A percentile compares a stretch with the other conserved stretches of the same genome.
These are phyloP conservation scores for Rosa persica DNA, from an alignment of 306 rosid species.

Conservation along the genomic window DNA sequence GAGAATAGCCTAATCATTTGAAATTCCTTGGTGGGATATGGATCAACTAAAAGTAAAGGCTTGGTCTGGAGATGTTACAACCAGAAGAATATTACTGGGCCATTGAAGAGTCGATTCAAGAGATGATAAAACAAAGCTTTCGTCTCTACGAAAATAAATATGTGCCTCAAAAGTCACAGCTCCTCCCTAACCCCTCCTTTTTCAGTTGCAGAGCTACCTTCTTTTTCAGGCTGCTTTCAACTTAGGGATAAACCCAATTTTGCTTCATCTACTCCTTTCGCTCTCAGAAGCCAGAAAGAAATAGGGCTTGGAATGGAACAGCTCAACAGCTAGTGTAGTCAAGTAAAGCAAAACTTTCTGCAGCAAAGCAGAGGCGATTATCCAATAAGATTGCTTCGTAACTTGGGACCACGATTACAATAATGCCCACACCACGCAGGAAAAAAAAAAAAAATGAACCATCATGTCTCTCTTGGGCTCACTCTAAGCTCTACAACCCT, in stretches of 20 bases:
- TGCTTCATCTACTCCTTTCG: background rate
- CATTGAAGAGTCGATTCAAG: slow-evolving; percentile 40
- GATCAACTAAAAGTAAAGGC: slow-evolving; percentile 5
- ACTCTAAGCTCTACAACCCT: slow-evolving; percentile 2
- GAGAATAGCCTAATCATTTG: background rate
- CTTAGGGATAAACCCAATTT: background rate
- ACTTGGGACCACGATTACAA: slow-evolving; percentile 12
- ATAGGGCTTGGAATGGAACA: slow-evolving; percentile 5
- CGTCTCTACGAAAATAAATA: background rate
- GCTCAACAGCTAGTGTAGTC: slow-evolving; percentile 9
- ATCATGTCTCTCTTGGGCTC: slow-evolving; percentile 2
- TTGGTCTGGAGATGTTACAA: slow-evolving; percentile 8
- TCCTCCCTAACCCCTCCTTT: background rate
- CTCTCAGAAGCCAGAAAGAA: background rate
- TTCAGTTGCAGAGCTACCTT: slow-evolving; percentile 6
- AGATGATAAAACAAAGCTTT: background rate
- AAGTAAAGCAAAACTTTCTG: slow-evolving; percentile 10
- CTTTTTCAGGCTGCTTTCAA: slow-evolving; percentile 12
- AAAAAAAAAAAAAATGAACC: background rate
- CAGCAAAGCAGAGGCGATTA: background rate
- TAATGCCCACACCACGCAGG: slow-evolving; percentile 6
- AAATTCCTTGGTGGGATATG: slow-evolving; percentile 8
- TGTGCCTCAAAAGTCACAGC: slow-evolving; percentile 15
- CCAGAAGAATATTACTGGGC: slow-evolving; percentile 31
- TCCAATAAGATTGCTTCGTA: background rate